Conservation (phyloP, 163 green algal genomes). For the Chlamydomonas reinhardtii region DNA sequence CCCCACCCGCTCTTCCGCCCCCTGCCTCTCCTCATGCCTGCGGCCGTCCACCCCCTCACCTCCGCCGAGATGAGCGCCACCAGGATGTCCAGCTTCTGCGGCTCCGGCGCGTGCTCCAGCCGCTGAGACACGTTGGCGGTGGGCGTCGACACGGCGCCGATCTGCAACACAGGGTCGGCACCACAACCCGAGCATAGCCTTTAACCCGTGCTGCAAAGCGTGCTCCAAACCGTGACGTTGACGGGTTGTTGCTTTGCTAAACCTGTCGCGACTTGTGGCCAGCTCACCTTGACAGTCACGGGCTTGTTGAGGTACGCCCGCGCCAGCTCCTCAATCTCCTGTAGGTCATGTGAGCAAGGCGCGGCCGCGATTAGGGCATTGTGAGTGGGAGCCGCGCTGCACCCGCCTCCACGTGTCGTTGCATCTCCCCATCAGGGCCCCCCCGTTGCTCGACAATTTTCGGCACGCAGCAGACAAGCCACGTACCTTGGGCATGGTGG, state of each 20-base stretch:
- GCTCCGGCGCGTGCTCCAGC: conserved; percentile 79
- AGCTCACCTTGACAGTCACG: conserved; percentile 75
- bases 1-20: too few species aligned
- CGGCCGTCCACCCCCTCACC: background rate
- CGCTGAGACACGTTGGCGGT: conserved; percentile 89
- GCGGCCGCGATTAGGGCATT: too few species aligned
- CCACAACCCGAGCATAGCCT: too few species aligned
- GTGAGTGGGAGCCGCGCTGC: too few species aligned
- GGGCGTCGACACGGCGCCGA: conserved; percentile 81
- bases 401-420: too few species aligned
- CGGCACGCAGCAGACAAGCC: too few species aligned
- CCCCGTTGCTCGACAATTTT: background rate
- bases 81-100: conserved; percentile 71
- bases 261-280: too few species aligned
- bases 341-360: background rate
- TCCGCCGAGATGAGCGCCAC: conserved; percentile 26
- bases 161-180: conserved; percentile 37
- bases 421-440: background rate
- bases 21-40: too few species aligned
- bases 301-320: conserved; percentile 86
- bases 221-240: too few species aligned
- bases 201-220: too few species aligned
- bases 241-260: too few species aligned
- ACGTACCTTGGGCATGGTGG: conserved; percentile 91
- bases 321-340: conserved; percentile 88